Evolutionary conservation across 768 basidiomycete species (phyloP), one percentile per base, ranked within the genome.

Genomic region (Pisolithus albus): DNA sequence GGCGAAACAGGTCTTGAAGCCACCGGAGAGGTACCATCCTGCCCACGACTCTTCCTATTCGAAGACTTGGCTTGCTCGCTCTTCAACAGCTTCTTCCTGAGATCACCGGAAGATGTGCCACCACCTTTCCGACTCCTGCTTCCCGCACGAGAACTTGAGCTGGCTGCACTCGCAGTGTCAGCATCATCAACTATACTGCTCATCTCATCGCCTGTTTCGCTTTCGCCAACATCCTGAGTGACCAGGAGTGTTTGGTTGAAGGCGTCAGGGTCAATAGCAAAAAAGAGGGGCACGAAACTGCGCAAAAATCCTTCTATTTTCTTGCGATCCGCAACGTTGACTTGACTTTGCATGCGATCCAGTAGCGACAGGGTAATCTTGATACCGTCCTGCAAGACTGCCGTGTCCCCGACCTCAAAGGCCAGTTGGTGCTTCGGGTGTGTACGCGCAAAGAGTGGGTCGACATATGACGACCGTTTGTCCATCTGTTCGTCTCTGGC

Each of bases 301-400:
- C 95, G 75, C 54, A 96, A 62, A 63, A 89, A 90, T 0, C 76
- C 77, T 66, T 99, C 96, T 32, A 96, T 85, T 59, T 84, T 76
- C 62, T 80, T 84, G 62, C 91, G 75, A 59, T 97, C 93, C 8
- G 75, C 72, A 13, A 77, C 74, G 26, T 78, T 77, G 49, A 91
- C 78, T 66, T 86, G 85, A 7, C 79, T 84, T 54, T 84, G 84
- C 16, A 87, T 88, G 37, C 95, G 86, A 64, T 98, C 95, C 59
- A 99, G 74, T 69, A 91, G 90, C 3, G 89, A 89, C 61, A 97
- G 81, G 32, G 87, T 81, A 62, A 99, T 77, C 73, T 94, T 94
- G 65, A 95, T 66, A 21, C 82, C 78, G 61, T 99, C 96, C 63
- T 91, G 89, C 51, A 98, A 64, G 9, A 92, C 86, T 16, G 75